Conservation (phyloP, 2,329 filamentous ascomycete genomes). For the Venturia asperata region DNA sequence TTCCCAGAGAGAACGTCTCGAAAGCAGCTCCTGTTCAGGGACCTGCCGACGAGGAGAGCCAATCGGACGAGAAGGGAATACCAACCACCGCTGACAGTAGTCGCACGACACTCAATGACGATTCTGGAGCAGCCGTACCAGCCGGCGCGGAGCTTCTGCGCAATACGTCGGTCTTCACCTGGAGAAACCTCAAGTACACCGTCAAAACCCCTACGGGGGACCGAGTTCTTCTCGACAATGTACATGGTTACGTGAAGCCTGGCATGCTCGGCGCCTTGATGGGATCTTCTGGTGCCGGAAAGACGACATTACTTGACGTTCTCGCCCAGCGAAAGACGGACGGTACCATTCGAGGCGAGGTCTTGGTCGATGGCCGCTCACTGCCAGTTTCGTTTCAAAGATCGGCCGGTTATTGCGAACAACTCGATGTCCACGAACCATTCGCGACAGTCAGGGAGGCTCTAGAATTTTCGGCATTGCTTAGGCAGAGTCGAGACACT, state of each 20-base stretch:
- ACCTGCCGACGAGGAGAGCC: constrained; percentile 47
- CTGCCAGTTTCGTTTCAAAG: constrained; percentile 40
- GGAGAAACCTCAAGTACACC: constrained; percentile 77
- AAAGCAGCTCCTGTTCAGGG: constrained; percentile 24
- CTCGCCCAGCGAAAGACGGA: constrained; percentile 40
- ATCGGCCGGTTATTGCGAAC: constrained; percentile 51
- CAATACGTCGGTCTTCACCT: constrained; percentile 62
- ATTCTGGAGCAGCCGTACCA: background rate
- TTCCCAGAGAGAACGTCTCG: background rate
- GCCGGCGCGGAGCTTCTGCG: background rate
- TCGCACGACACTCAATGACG: background rate
- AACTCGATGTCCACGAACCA: constrained; percentile 61
- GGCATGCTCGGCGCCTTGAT: constrained; percentile 73
- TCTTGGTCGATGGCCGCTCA: constrained; percentile 39
- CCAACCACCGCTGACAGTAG: background rate
- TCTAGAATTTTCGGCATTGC: constrained; percentile 56
- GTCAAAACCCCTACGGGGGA: constrained; percentile 46
- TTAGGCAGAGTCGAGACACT: constrained; percentile 54
- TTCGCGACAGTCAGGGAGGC: constrained; percentile 61
- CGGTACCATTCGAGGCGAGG: constrained; percentile 39
- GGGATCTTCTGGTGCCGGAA: constrained; percentile 61
- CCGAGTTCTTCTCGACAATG: constrained; percentile 48
- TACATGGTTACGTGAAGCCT: constrained; percentile 67
- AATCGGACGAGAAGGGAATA: constrained; percentile 6
- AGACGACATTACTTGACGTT: constrained; percentile 35